Conservation (phyloP, 148 eudicot species). For the Rhododendron mucronatum region DNA sequence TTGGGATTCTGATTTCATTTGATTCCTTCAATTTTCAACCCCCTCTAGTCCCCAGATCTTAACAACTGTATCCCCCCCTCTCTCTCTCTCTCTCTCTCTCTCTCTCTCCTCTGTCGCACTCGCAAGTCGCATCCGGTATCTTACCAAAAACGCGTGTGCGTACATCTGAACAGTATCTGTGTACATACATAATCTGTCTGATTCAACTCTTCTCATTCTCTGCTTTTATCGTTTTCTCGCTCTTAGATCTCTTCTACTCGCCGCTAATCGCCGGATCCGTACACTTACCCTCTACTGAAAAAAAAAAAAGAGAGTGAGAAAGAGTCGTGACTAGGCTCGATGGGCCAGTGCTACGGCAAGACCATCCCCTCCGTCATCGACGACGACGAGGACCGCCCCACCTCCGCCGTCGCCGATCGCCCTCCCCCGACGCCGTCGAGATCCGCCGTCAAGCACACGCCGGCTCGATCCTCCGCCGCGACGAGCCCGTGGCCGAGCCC, state of each 20-base stretch:
- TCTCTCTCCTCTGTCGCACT: constrained; percentile 12
- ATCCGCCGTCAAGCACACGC: constrained; percentile 33
- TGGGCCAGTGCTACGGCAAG: constrained; percentile 81
- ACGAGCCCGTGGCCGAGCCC: constrained; percentile 68
- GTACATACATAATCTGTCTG: not conserved
- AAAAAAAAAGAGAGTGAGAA: not conserved
- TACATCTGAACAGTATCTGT: not conserved
- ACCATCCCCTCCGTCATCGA: constrained; percentile 37
- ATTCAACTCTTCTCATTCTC: constrained; percentile 25
- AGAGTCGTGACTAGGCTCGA: constrained; percentile 12
- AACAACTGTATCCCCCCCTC: not conserved
- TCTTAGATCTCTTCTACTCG: constrained; percentile 12
- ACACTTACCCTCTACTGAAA: not conserved
- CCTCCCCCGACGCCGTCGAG: constrained; percentile 49
- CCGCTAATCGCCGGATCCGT: constrained; percentile 13
- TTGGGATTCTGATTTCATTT: constrained; percentile 14
- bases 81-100: constrained; percentile 8
- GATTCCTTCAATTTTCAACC: not conserved
- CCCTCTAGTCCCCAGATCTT: not conserved
- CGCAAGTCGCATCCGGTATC: not conserved
- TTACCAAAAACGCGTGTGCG: not conserved
- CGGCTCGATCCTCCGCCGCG: constrained; percentile 36
- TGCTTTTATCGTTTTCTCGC: constrained; percentile 27
- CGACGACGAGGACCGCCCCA: constrained; percentile 19
- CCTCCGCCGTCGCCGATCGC: constrained; percentile 13